Conservation (phyloP, 208 protist genomes). For the Leishmania tropica region DNA sequence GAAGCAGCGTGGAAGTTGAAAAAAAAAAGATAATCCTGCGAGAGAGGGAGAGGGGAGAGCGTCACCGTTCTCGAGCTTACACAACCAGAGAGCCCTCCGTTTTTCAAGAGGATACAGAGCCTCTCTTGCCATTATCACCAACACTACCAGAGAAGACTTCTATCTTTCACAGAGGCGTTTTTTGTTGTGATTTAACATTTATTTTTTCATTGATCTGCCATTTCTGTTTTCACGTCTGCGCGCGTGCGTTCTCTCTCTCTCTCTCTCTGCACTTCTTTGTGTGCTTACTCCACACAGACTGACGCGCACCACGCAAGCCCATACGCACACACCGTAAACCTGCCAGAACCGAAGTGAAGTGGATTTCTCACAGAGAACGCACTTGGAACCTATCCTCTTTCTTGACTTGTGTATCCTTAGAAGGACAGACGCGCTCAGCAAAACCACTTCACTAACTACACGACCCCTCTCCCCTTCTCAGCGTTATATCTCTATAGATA, state of each 20-base stretch:
- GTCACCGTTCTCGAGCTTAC: not conserved
- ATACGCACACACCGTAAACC: not conserved
- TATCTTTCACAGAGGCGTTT: not conserved
- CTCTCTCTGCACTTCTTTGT: not conserved
- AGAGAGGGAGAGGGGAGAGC: not conserved
- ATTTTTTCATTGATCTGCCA: not conserved
- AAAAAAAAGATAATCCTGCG: not conserved
- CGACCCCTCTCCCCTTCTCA: not conserved
- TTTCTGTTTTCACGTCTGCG: not conserved
- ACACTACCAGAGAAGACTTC: not conserved
- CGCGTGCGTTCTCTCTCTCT: not conserved
- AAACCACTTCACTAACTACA: not conserved
- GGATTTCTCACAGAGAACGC: not conserved
- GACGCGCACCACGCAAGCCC: not conserved
- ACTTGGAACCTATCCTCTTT: not conserved
- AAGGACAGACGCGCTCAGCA: not conserved
- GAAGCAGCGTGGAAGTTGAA: not conserved
- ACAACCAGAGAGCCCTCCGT: not conserved
- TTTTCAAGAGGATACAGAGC: not conserved
- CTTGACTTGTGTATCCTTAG: not conserved
- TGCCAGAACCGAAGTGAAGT: not conserved
- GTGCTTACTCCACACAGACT: no score
- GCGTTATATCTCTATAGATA: not conserved
- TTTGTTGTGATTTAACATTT: not conserved
- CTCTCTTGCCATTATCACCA: not conserved